Evolutionary conservation across 345 rosid genomes (phyloP), one percentile per base, ranked within the genome.

Genomic region (Triadica sebifera): DNA sequence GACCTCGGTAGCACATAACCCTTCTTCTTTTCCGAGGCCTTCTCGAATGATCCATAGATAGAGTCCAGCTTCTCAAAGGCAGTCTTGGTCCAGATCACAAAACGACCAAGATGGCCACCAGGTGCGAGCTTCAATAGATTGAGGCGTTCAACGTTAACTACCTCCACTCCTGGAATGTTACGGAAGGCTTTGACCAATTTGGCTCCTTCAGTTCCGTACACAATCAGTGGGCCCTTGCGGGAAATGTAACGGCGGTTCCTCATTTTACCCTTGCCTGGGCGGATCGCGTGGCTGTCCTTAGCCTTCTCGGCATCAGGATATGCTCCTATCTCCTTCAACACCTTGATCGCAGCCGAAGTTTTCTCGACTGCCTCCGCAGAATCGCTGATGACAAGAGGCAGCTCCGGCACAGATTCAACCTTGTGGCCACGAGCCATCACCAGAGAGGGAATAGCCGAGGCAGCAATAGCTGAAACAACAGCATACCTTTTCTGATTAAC

Each of bases 401-500:
- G 75, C 70, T 96, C 99, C 0, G 98, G 93, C 0, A 93, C 97
- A 0, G 91, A 73, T 74, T 96, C 98, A 38, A 96, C 82, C 79
- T 75, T 78, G 74, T 93, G 99, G 45, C 99, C 98, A 1, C 96
- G 98, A 0, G 99, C 99, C 96, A 88, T 88, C 37, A 96, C 99
- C 3, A 93, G 86, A 0, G 99, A 55, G 0, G 99, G 97, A 16
- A 96, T 68, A 6, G 99, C 94, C 1, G 98, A 81, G 8, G 98
- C 99, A 0, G 98, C 97, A n/a, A 96, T 93, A 9, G 99, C 99
- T 0, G 99, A 96, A 6, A 85, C 97, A 0, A 91, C 82, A 0
- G 99, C 99, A 76, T 90, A 89, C 8, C 99, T 68, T 85, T 90
- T 95, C 91, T 86, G 91, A 84, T 91, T 93, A 7, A 95, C 89